Evolutionary conservation across 1,284 basidiomycete species (phyloP).

Genomic region (Clitocybe nebularis): DNA sequence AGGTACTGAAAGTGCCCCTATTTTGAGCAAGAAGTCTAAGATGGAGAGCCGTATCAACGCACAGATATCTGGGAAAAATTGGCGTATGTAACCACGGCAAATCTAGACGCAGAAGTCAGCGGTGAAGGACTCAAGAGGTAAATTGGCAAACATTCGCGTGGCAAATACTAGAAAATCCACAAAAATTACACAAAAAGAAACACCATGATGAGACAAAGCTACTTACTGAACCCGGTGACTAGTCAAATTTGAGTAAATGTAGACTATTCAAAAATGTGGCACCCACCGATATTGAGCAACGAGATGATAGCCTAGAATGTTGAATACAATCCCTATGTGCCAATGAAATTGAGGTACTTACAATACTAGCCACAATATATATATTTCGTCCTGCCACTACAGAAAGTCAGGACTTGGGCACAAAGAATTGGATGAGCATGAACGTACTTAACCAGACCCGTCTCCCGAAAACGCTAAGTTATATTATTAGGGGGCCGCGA

Average conservation of each 20-base stretch:
- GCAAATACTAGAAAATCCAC: neutral
- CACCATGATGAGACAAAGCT: too few species aligned
- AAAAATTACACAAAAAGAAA: too few species aligned
- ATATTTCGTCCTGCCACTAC: conserved; percentile 9
- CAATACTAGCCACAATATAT: conserved; percentile 11
- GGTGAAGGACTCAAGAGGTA: neutral
- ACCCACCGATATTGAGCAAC: too few species aligned
- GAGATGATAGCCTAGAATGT: too few species aligned
- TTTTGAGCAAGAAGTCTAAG: too few species aligned
- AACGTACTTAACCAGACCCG: conserved; percentile 23
- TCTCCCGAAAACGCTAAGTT: conserved; percentile 21
- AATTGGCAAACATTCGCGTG: neutral
- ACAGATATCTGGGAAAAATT: conserved; percentile 1
- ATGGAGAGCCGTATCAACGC: neutral
- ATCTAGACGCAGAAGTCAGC: neutral
- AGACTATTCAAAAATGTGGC: too few species aligned
- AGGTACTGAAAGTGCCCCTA: conserved; percentile 7
- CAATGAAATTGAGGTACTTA: conserved; percentile 1
- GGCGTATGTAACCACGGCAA: conserved; percentile 1
- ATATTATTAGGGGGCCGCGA: neutral
- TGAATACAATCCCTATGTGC: too few species aligned
- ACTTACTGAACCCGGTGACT: too few species aligned
- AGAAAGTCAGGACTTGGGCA: neutral
- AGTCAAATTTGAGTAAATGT: too few species aligned
- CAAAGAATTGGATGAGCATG: neutral